Evolutionary conservation across 2,329 filamentous ascomycete genomes (phyloP), one percentile per base, ranked within the genome.

Genomic region (Sporothrix brasiliensis): DNA sequence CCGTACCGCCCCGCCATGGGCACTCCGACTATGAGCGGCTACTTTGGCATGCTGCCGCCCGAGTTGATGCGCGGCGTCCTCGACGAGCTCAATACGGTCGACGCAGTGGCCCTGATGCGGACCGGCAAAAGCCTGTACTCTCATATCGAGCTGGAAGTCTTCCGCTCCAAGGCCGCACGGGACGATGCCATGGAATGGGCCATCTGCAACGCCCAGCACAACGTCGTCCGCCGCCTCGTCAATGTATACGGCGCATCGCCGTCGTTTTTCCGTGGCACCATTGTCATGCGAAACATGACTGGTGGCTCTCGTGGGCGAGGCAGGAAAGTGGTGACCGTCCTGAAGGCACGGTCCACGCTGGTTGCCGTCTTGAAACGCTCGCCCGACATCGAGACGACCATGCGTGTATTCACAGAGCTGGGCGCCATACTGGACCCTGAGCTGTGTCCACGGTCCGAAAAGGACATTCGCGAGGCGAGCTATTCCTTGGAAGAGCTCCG

Each of bases 181-280:
- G 66, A 68, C 39, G n/a, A 11, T 13, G 66, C 52, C 52, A 68
- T 68, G 66, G 19, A 39, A 39, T 68, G 66, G 66, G 52, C 52
- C 19, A 21, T 52, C 10, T 34, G 66, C 44, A 58, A 24, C 11
- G n/a, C 27, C 49, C 21, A 24, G 21, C 34, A 19, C n/a, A 24
- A 16, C 52, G n/a, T 68, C 16, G 19, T 68, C 39, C 67, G 53
- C 14, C 67, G 67, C 10, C 67, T 68, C 67, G 67, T 68, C 21
- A 16, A 39, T 1, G 21, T 24, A 19, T 53, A 68, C 41, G 67
- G 67, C 41, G 53, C 67, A 9, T 68, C 67, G 16, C 67, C 67
- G 7, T 47, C 52, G n/a, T 58, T 58, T 9, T 54, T 30, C 24
- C 52, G 39, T 4, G 65, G 65, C n/a, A 21, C 24, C 1, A 3